A percentile compares a stretch with the other conserved stretches of the same genome.
Conservation (phyloP, 1,284 basidiomycete species). For the Ceratobasidium sp. region DNA sequence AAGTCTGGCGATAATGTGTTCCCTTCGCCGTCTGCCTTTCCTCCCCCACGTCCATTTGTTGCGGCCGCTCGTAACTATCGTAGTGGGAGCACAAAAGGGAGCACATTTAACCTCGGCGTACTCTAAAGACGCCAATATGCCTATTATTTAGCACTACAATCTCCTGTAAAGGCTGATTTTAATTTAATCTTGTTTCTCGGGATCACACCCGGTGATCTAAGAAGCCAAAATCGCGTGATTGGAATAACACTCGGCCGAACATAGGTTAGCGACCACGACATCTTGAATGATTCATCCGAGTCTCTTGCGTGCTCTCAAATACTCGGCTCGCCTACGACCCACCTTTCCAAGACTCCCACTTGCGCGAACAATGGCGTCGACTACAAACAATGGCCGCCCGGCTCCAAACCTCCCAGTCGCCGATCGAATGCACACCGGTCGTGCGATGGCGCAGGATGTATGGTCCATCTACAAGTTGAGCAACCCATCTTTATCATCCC, state of each 20-base stretch:
- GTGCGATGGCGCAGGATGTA: slow-evolving; percentile 84
- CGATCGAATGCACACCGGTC: slow-evolving; percentile 63
- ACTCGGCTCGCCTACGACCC: slow-evolving; percentile 22
- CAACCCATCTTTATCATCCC: slow-evolving; percentile 5
- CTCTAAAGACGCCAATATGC: slow-evolving; percentile 20
- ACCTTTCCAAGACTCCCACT: slow-evolving; percentile 5
- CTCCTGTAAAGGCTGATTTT: slow-evolving; percentile 14
- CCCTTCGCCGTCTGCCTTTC: slow-evolving; percentile 73
- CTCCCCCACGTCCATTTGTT: slow-evolving; percentile 75
- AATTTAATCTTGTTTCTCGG: slow-evolving; percentile 13
- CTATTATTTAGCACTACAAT: slow-evolving; percentile 17
- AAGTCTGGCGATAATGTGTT: slow-evolving; percentile 76
- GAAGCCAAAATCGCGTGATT: slow-evolving; percentile 10
- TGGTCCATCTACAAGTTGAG: slow-evolving; percentile 94
- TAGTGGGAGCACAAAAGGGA: slow-evolving; percentile 73
- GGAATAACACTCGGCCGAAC: slow-evolving; percentile 30
- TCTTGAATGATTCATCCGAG: slow-evolving; percentile 37
- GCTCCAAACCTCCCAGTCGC: slow-evolving; percentile 14
- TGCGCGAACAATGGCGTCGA: slow-evolving; percentile 40
- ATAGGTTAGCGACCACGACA: slow-evolving; percentile 31
- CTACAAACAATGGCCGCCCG: neutral
- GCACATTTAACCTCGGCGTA: slow-evolving; percentile 67
- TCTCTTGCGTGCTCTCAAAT: slow-evolving; percentile 35
- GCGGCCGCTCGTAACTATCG: slow-evolving; percentile 66
- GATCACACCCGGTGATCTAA: slow-evolving; percentile 21